Base-by-base conservation (phyloP, 2,329 filamentous ascomycete species). In the Diaporthe sp. region DNA sequence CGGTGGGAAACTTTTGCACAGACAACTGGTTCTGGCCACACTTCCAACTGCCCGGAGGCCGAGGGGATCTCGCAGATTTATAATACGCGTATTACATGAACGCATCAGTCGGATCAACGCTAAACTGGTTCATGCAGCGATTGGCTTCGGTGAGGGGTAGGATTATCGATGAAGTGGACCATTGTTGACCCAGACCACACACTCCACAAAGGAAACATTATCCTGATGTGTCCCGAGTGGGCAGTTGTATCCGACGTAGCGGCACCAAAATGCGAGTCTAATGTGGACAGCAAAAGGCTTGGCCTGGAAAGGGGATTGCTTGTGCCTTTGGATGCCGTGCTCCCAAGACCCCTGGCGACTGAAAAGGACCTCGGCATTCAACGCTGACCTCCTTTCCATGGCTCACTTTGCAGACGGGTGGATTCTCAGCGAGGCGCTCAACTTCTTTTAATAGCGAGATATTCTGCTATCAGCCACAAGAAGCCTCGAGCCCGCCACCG, bases 81-180 rank as follows among this genome's bases (percentile, higher is more conserved):
- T 49, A 65, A 65, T 49, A 65, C 61, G 61, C 61, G 61, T 65
- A 65, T 65, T 65, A 34, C 25, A 6, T 34, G 25, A 63, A 47
- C 25, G 20, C 3, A 31, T 34, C 42, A 31, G 42, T 65, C 42
- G 61, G 20, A 42, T 49, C 61, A 31, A 31, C 53, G 34, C 25
- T 49, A 12, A 34, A 31, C 61, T 65, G 61, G 42, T 25, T 47
- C 42, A 22, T 65, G 61, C 61, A 65, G 55, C 9, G 28, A 34
- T 58, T 58, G 28, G 34, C 55, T 22, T 22, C 2, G 28, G 13
- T 9, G 55, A 58, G 55, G 55, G 55, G 55, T 58, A 58, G 42
- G 42, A 65, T 49, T 47, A n/a, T n/a, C 42, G 61, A 65, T 42
- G 15, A 34, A 34, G 61, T 65, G 61, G 42, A 65, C 25, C 61